Conservation (phyloP, 345 rosid species). For the Noccaea caerulescens region DNA sequence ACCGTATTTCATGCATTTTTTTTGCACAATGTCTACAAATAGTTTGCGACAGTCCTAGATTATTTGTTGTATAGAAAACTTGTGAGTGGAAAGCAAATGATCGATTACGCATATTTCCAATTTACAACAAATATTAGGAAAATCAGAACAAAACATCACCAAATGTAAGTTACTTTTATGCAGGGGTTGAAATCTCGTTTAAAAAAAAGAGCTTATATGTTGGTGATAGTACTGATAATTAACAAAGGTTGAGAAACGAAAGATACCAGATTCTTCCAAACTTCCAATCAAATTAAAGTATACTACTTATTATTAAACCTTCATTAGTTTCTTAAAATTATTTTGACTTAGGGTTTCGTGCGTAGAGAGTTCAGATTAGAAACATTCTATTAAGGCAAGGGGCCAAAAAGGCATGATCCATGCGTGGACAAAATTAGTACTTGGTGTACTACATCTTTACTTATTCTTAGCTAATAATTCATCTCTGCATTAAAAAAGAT, state of each 20-base stretch:
- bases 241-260: not conserved
- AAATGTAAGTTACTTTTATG: not conserved
- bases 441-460: constrained; percentile 41
- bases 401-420: constrained; percentile 39
- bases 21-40: too few species aligned
- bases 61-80: not conserved
- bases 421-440: constrained; percentile 31
- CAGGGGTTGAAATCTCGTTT: constrained; percentile 7
- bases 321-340: not conserved
- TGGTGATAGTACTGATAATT: too few species aligned
- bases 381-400: constrained; percentile 18
- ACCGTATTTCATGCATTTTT: too few species aligned
- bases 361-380: constrained; percentile 10
- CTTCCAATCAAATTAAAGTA: constrained; percentile 24
- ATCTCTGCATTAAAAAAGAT: not conserved
- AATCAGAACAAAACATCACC: not conserved
- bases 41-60: too few species aligned
- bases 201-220: not conserved
- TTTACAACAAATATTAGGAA: not conserved
- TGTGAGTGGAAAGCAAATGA: not conserved
- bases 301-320: not conserved
- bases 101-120: not conserved
- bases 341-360: constrained; percentile 18
- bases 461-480: constrained; percentile 18
- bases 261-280: not conserved